Conservation (phyloP, 192 early-diverging fungal genomes). For the Coemansia sp. region DNA sequence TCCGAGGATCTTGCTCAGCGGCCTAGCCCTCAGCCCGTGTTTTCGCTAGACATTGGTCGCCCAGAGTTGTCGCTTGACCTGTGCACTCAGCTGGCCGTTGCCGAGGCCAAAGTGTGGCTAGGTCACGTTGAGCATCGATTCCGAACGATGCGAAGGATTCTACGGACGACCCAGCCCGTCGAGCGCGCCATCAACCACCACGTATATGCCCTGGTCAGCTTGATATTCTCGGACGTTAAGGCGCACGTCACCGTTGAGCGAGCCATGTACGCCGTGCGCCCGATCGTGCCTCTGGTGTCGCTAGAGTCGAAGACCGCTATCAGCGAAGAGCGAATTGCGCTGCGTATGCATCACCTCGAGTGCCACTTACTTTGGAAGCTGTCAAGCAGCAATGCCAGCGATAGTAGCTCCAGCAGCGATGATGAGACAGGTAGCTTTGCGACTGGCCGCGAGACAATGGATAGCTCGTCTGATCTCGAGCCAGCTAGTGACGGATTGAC, state of each 20-base stretch:
- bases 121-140: slow-evolving; percentile 16
- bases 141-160: slow-evolving; percentile 17
- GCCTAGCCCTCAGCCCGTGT: slow-evolving; percentile 46
- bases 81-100: slow-evolving; percentile 45
- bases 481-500: slow-evolving; percentile 5
- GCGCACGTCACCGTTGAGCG: slow-evolving; percentile 38
- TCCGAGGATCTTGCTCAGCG: slow-evolving; percentile 34
- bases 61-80: slow-evolving; percentile 49
- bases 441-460: slow-evolving; percentile 8
- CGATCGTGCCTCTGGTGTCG: slow-evolving; percentile 13
- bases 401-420: background rate
- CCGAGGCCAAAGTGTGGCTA: slow-evolving; percentile 33
- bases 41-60: slow-evolving; percentile 31
- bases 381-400: background rate
- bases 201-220: slow-evolving; percentile 27
- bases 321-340: slow-evolving; percentile 14
- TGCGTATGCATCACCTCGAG: slow-evolving; percentile 41
- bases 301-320: background rate
- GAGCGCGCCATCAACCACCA: slow-evolving; percentile 12
- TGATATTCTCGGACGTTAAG: slow-evolving; percentile 50
- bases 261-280: slow-evolving; percentile 43
- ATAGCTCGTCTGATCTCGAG: background rate
- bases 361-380: slow-evolving; percentile 42
- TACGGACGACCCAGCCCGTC: background rate
- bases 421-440: slow-evolving; percentile 8